Evolutionary conservation across 2,329 filamentous ascomycete genomes (phyloP), one percentile per base, ranked within the genome.

Genomic region (Monilinia laxa): DNA sequence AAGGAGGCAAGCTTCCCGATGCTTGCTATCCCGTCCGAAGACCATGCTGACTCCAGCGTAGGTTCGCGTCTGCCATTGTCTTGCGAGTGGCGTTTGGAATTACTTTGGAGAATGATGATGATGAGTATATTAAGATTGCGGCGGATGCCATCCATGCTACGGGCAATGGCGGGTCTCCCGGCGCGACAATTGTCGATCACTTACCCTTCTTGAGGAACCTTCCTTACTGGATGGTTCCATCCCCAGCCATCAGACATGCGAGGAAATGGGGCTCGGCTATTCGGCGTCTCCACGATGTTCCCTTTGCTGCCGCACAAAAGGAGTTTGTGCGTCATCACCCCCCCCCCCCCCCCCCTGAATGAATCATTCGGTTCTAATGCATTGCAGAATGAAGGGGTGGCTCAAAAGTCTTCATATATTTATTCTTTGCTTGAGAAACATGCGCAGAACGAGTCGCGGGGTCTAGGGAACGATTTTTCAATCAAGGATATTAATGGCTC

Each of bases 21-120:
- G 3, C 3, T 12, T 35, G 45, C 16, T 28, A 23, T 7, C 31
- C 18, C 10, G 12, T 42, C 5, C 5, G 9, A 54, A 3, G 54
- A n/a, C 4, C 28, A 51, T 81, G 38, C 52, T 64, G 18, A 64
- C 40, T 35, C 2, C 42, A 6, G 40, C n/a, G 7, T 11, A 76
- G 78, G 0, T 81, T 80, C 52, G 74, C 79, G 10, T 78, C 78
- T 0, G 80, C 79, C 7, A 73, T 81, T 28, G 78, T 81, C 0
- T 71, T 82, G 18, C 72, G 76, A 5, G 80, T 82, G 16, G 79
- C 79, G 1, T 82, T 81, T 68, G 81, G 81, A 10, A 76, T 82
- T 57, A 72, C 70, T 4, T 76, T 81, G 23, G 66, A 76, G 5
- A 71, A 72, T 25, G 75, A 80, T 45, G 58, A 74, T 25, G 78